These are phyloP conservation scores for Rhododendron kiyosumense DNA, from an alignment of 148 eudicot genomes.

Conservation along the genomic window DNA sequence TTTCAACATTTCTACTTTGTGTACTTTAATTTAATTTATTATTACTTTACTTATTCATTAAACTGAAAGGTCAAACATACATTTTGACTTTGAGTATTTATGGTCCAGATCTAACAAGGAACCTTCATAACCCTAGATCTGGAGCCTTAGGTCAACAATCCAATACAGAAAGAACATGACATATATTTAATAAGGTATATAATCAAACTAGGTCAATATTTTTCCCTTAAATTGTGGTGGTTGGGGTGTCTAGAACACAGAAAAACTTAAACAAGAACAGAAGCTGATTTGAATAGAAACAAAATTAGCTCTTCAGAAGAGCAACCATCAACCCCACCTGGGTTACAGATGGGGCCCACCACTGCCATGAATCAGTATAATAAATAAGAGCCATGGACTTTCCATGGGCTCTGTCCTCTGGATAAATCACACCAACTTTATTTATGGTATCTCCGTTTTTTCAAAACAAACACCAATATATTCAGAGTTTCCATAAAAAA, in stretches of 20 bases:
- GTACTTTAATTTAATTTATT: neutral
- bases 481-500: neutral
- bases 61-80: neutral
- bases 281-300: neutral
- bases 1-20: neutral
- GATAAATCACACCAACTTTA: conserved; percentile 11
- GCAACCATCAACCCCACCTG: neutral
- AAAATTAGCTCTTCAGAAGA: neutral
- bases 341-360: conserved; percentile 2
- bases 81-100: neutral
- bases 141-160: neutral
- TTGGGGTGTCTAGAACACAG: neutral
- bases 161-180: neutral
- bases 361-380: neutral
- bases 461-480: neutral
- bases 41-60: neutral
- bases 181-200: neutral
- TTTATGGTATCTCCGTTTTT: conserved; percentile 2
- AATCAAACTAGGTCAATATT: neutral
- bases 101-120: neutral
- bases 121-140: neutral
- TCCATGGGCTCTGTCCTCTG: conserved; percentile 4
- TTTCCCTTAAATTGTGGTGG: conserved; percentile 1
- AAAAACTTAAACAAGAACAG: neutral
- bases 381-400: neutral